A percentile compares a stretch with the other conserved stretches of the same genome.
phyloP scores from a whole-genome alignment of 23 red algal genomes.

The Gracilaria vermiculophylla region DNA sequence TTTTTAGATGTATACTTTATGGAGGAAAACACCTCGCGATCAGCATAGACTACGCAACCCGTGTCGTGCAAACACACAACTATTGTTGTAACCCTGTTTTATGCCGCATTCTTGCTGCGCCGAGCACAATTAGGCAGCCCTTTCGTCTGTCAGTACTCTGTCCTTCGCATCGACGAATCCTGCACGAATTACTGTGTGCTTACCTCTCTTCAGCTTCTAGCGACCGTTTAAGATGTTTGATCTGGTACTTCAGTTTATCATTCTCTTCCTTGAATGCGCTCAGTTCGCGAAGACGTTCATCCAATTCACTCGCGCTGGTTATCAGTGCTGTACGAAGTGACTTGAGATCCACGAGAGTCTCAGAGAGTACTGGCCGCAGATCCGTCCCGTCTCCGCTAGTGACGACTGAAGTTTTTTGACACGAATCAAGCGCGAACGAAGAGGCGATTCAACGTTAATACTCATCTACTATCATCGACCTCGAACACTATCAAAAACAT shows the following conservation, averaged over 20 bases:
- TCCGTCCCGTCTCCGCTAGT: conserved; percentile 4
- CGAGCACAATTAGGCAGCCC: neutral
- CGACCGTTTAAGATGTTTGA: conserved; percentile 51
- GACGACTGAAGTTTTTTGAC: neutral
- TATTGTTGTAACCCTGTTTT: no score
- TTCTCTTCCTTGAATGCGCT: conserved; percentile 24
- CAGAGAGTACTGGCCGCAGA: conserved; percentile 14
- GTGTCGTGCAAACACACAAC: no score
- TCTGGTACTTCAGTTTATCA: conserved; percentile 59
- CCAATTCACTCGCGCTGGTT: conserved; percentile 26
- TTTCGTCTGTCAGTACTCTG: neutral
- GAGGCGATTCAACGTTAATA: neutral
- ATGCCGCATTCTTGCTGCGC: neutral
- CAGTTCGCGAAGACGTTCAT: conserved; percentile 28
- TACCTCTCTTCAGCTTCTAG: conserved; percentile 48
- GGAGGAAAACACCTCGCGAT: no score
- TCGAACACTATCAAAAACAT: no score
- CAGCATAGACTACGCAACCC: no score
- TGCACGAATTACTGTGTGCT: no score
- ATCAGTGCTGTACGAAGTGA: conserved; percentile 14
- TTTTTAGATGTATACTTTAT: neutral
- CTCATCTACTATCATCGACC: no score
- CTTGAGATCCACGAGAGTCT: conserved; percentile 14
- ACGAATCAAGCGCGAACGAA: neutral
- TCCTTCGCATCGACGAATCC: no score